phyloP scores from a whole-genome alignment of 352 stramenopile species.

The Phytophthora nicotianae region DNA sequence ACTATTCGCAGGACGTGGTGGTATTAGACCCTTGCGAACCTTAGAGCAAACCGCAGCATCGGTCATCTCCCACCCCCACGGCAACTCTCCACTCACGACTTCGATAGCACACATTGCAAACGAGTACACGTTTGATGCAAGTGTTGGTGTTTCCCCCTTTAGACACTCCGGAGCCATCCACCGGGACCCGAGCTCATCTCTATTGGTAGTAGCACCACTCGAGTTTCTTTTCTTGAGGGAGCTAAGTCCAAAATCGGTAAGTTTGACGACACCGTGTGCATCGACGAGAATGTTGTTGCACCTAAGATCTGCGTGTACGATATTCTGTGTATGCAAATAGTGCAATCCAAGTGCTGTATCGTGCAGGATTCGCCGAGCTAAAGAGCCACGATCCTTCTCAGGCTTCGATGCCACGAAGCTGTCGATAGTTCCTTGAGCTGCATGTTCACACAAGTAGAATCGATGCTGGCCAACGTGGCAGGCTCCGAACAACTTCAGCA shows the following conservation, averaged over 20 bases:
- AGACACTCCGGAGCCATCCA: slow-evolving; percentile 43
- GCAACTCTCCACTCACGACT: slow-evolving; percentile 30
- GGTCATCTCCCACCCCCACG: slow-evolving; percentile 24
- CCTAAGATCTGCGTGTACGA: slow-evolving; percentile 36
- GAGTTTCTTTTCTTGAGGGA: slow-evolving; percentile 10
- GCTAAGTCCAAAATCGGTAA: slow-evolving; percentile 38
- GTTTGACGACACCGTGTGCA: slow-evolving; percentile 20
- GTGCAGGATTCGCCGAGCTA: slow-evolving; percentile 25
- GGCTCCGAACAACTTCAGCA: slow-evolving; percentile 35
- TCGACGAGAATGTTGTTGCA: slow-evolving; percentile 42
- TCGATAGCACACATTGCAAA: slow-evolving; percentile 48
- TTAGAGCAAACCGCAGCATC: slow-evolving; percentile 22
- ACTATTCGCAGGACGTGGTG: slow-evolving; percentile 18
- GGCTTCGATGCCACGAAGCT: slow-evolving; percentile 18
- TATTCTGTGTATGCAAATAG: slow-evolving; percentile 33
- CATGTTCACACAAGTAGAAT: slow-evolving; percentile 33
- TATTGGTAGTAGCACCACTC: not conserved
- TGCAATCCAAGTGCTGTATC: slow-evolving; percentile 33
- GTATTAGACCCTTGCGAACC: slow-evolving; percentile 28
- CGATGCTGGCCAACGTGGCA: slow-evolving; percentile 29
- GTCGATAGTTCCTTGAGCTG: slow-evolving; percentile 28
- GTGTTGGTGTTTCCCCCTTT: slow-evolving; percentile 11
- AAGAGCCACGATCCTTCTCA: slow-evolving; percentile 7
- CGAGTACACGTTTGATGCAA: slow-evolving; percentile 46
- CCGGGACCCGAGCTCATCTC: slow-evolving; percentile 2